Evolutionary conservation across 2,329 filamentous ascomycete genomes (phyloP).

Genomic region (Coniochaeta sp.): DNA sequence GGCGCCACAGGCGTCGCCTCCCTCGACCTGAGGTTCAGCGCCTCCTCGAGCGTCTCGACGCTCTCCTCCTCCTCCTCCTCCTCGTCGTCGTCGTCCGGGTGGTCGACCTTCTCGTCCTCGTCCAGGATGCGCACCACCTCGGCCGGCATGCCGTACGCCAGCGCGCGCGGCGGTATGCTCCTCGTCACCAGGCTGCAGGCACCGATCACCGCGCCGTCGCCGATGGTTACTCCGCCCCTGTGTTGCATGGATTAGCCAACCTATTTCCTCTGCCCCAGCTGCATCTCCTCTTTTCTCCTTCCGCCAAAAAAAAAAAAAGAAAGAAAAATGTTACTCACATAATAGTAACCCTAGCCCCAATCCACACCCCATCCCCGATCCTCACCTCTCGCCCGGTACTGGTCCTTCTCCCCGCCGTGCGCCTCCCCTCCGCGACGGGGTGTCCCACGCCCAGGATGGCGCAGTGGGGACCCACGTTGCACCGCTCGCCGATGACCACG

Average conservation of each 20-base stretch:
- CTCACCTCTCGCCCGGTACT: constrained; percentile 22
- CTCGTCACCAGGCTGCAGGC: constrained; percentile 19
- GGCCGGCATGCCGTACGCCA: constrained; percentile 20
- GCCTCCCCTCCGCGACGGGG: constrained; percentile 16
- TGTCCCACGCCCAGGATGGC: constrained; percentile 21
- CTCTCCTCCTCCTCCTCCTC: neutral
- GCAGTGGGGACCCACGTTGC: constrained; percentile 23
- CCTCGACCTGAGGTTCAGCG: neutral
- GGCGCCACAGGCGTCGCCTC: neutral
- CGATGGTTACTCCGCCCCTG: constrained; percentile 21
- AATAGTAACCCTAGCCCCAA: constrained; percentile 27
- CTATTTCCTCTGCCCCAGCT: neutral
- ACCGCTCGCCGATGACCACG: constrained; percentile 22
- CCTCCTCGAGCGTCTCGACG: constrained; percentile 8
- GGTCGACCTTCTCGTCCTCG: constrained; percentile 2
- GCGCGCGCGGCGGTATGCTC: constrained; percentile 16
- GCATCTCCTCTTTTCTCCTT: neutral
- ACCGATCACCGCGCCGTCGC: constrained; percentile 20
- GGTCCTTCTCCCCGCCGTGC: constrained; percentile 10
- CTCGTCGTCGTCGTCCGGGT: too few relatives aligned
- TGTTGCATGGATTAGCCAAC: constrained; percentile 4
- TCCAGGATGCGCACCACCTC: constrained; percentile 10
- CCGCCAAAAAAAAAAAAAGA: neutral
- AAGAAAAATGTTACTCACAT: constrained; percentile 14
- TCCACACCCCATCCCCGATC: constrained; percentile 31